Conservation (phyloP, 805 yeast species). For the Schizosaccharomyces osmophilus region DNA sequence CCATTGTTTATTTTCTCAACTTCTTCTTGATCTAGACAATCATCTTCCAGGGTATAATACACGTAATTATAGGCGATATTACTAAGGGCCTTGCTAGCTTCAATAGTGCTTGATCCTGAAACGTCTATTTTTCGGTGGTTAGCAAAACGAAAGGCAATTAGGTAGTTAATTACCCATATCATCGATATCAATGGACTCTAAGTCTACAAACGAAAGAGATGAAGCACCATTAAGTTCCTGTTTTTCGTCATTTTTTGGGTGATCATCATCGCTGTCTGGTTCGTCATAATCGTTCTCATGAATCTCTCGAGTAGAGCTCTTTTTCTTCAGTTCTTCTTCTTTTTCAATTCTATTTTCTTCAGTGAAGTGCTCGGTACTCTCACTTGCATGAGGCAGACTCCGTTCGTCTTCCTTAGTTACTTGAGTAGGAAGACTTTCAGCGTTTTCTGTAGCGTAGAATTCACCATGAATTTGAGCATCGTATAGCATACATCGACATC, state of each 20-base stretch:
- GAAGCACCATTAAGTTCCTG: too few relatives aligned
- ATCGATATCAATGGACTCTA: not conserved
- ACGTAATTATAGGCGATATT: not conserved
- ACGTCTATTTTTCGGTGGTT: not conserved
- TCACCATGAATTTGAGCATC: not conserved
- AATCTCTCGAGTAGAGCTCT: not conserved
- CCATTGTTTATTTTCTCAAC: slow-evolving; percentile 10
- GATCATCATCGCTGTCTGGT: not conserved
- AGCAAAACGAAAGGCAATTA: not conserved
- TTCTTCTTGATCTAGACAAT: slow-evolving; percentile 12
- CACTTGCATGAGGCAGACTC: too few relatives aligned
- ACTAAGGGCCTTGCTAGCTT: not conserved
- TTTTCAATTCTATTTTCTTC: not conserved
- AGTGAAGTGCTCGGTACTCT: too few relatives aligned
- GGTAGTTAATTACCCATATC: not conserved
- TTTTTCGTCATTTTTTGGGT: too few relatives aligned
- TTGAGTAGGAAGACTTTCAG: too few relatives aligned
- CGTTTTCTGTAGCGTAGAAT: not conserved
- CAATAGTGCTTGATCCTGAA: not conserved
- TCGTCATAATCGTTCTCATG: not conserved
- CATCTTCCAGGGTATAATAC: slow-evolving; percentile 4
- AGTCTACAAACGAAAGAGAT: not conserved
- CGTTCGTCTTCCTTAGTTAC: too few relatives aligned
- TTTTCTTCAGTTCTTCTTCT: not conserved
- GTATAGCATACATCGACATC: not conserved